Conservation (phyloP, 2,329 filamentous ascomycete species). For the Graphilbum sp. region DNA sequence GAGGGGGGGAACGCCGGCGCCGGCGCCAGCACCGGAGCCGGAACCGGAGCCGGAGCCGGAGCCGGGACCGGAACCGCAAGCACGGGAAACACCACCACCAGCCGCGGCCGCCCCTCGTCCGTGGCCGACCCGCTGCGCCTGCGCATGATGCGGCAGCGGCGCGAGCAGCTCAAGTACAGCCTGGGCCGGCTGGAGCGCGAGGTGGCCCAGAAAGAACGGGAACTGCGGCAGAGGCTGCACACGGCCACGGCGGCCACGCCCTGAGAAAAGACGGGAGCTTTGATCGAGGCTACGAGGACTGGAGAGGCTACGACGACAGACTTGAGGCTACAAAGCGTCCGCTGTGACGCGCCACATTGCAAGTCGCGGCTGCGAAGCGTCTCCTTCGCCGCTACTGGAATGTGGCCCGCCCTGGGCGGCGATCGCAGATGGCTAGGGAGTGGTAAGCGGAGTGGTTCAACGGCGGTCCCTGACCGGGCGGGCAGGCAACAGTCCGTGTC, state of each 20-base stretch:
- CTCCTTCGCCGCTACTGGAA: too few species aligned
- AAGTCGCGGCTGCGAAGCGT: too few species aligned
- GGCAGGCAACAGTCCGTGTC: too few species aligned
- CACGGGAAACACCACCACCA: background rate
- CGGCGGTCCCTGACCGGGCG: too few species aligned
- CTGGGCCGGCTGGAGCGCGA: slow-evolving; percentile 76
- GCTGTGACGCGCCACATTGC: too few species aligned
- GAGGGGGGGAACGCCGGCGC: too few species aligned
- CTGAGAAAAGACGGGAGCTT: background rate
- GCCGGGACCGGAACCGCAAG: background rate
- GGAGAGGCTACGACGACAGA: too few species aligned
- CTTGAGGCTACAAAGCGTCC: too few species aligned
- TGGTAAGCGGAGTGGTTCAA: too few species aligned
- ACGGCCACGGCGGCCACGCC: slow-evolving; percentile 1
- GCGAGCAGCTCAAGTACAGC: slow-evolving; percentile 71
- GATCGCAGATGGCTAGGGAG: too few species aligned
- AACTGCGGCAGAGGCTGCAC: slow-evolving; percentile 32
- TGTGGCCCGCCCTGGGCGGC: too few species aligned
- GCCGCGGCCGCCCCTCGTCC: slow-evolving; percentile 2
- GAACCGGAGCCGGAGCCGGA: slow-evolving; percentile 12
- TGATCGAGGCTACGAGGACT: too few species aligned
- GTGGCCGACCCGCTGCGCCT: slow-evolving; percentile 28
- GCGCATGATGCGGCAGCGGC: slow-evolving; percentile 57
- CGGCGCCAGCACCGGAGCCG: slow-evolving; percentile 4
- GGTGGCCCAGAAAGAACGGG: slow-evolving; percentile 56